Evolutionary conservation across 768 basidiomycete genomes (phyloP), one percentile per base, ranked within the genome.

Genomic region (Phaffia tasmanica): DNA sequence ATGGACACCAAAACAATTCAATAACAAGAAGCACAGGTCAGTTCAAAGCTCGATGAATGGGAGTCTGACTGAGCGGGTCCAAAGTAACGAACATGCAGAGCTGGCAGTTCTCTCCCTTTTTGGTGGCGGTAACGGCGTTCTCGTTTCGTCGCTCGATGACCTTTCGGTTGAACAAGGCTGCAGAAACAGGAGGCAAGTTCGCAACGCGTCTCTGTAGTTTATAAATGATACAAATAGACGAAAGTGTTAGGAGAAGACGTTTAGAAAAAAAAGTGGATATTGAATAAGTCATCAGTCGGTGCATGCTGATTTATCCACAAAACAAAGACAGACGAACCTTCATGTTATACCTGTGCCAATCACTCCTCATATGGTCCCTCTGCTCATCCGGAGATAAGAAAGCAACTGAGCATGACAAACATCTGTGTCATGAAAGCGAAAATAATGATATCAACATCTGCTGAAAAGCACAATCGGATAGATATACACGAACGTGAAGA

Each of bases 311-410:
- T 32, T 21, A 25, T n/a, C 5, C 5, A n/a, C 21, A 47, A 1
- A 51, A 16, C 50, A 59, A 14, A 48, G 32, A 57, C 25, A 32
- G 71, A 32, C 74, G 66, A 21, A 79, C 75, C 73, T 94, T 94
- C 85, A 97, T 90, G 74, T 99, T 99, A 78, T 99, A 99, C 62
- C 92, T 81, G 79, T 99, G 95, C 76, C 88, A 87, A 77, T 99
- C 95, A 29, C 89, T 89, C 70, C 85, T 84, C 76, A 94, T 97
- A 75, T 99, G 95, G 0, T 79, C 78, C 67, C 94, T 82, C 77
- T 98, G 94, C 50, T 89, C 86, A 62, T 86, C 85, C 23, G 91
- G 84, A 16, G 85, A 81, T 51, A 80, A 76, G 75, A 95, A 97
- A 1, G 87, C 90, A 73, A 98, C 86, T 2, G 85, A 81, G 77